A percentile compares a stretch with the other conserved stretches of the same genome.
Conservation (phyloP, 176 grass and related monocot species). For the Dactylis glomerata region DNA sequence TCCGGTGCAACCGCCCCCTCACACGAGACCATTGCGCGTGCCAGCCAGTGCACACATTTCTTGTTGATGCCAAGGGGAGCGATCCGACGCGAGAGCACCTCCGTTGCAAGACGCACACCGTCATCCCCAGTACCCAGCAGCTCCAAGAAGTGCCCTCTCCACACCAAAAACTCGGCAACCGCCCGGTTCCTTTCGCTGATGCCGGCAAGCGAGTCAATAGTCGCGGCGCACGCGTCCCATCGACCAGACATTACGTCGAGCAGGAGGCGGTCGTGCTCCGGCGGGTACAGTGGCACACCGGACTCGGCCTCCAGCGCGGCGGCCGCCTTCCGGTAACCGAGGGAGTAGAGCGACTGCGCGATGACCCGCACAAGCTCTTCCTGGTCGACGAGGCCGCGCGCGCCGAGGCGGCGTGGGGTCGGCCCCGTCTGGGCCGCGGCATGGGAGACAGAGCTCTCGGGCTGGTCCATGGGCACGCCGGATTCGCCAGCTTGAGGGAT, state of each 20-base stretch:
- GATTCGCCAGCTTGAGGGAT: conserved; percentile 54
- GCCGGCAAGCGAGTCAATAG: conserved; percentile 49
- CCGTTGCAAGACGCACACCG: conserved; percentile 45
- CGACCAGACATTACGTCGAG: conserved; percentile 63
- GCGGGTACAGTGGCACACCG: conserved; percentile 59
- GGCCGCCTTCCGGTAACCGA: conserved; percentile 74
- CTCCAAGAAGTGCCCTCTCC: conserved; percentile 89
- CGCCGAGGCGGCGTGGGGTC: conserved; percentile 29
- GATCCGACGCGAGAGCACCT: conserved; percentile 72
- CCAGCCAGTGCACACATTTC: conserved; percentile 57
- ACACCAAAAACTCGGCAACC: conserved; percentile 59
- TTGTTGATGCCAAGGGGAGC: conserved; percentile 54
- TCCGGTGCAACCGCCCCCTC: conserved; percentile 52
- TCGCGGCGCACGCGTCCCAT: conserved; percentile 78
- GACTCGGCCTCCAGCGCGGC: conserved; percentile 77
- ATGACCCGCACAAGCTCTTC: conserved; percentile 68
- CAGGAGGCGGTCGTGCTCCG: conserved; percentile 62
- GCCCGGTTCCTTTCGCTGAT: conserved; percentile 32
- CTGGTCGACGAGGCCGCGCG: conserved; percentile 45
- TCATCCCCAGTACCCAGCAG: conserved; percentile 54
- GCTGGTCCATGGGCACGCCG: conserved; percentile 31
- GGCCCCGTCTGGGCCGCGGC: conserved; percentile 27
- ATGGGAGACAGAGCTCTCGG: conserved; percentile 37
- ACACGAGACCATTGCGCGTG: conserved; percentile 49
- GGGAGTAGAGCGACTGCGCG: conserved; percentile 73